Conservation (phyloP, 495 filamentous ascomycete species). For the Tetracladium marchalianum region DNA sequence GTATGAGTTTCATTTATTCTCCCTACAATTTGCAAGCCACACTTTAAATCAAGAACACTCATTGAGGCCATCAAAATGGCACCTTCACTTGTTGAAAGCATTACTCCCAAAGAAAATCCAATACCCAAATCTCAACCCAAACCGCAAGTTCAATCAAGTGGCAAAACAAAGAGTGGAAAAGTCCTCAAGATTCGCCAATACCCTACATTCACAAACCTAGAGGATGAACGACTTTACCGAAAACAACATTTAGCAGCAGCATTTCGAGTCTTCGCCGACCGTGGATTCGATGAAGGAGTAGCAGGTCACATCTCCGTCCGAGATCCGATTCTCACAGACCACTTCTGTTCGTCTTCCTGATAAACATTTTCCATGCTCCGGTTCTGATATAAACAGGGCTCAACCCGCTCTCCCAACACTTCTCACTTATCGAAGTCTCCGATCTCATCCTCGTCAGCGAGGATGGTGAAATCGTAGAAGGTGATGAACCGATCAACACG, state of each 20-base stretch:
- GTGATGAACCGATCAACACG: slow-evolving; percentile 9
- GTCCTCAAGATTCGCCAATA: slow-evolving; percentile 40
- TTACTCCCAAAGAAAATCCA: neutral
- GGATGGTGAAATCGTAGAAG: slow-evolving; percentile 35
- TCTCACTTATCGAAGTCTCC: slow-evolving; percentile 38
- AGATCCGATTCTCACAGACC: slow-evolving; percentile 37
- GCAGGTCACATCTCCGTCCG: slow-evolving; percentile 50
- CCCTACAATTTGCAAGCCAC: neutral
- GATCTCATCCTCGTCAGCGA: slow-evolving; percentile 46
- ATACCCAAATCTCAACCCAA: neutral
- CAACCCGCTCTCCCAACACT: slow-evolving; percentile 48
- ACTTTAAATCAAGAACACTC: too few species aligned
- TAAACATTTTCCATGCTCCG: neutral
- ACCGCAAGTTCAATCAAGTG: slow-evolving; percentile 22
- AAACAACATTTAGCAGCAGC: slow-evolving; percentile 58
- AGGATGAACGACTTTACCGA: slow-evolving; percentile 53
- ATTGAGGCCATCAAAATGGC: too few species aligned
- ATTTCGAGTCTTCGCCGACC: slow-evolving; percentile 60
- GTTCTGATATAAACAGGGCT: slow-evolving; percentile 22
- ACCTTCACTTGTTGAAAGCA: too few species aligned
- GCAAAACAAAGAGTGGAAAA: slow-evolving; percentile 28
- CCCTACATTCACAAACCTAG: slow-evolving; percentile 47
- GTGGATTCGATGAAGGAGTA: slow-evolving; percentile 50
- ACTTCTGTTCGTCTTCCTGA: slow-evolving; percentile 27
- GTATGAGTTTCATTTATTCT: too few species aligned